These are phyloP conservation scores for Corymbia calophylla DNA, from an alignment of 441 rosid genomes.

Conservation along the genomic window DNA sequence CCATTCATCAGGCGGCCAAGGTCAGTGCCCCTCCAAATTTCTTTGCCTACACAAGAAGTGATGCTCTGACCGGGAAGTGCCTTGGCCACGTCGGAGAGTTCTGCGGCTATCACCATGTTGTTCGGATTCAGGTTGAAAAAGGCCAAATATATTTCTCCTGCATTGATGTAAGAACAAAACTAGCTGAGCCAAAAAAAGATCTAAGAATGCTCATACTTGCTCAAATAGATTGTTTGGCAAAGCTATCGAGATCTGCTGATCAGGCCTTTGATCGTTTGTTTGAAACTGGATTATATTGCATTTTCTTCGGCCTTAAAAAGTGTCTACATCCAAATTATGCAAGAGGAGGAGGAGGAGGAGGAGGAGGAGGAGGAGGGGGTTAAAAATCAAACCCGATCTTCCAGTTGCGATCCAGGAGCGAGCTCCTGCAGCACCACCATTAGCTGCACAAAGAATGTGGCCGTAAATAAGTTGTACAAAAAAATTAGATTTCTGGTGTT, in stretches of 20 bases:
- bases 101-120: slow-evolving; percentile 45
- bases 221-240: neutral
- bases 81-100: slow-evolving; percentile 46
- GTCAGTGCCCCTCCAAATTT: slow-evolving; percentile 59
- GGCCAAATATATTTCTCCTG: slow-evolving; percentile 73
- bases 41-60: slow-evolving; percentile 37
- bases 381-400: slow-evolving; percentile 38
- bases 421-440: slow-evolving; percentile 32
- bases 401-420: slow-evolving; percentile 92
- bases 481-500: neutral
- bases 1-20: slow-evolving; percentile 13
- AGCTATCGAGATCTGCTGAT: neutral
- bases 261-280: neutral
- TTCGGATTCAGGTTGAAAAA: slow-evolving; percentile 67
- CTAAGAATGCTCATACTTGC: neutral
- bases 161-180: neutral
- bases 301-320: neutral
- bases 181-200: neutral
- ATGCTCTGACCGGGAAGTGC: slow-evolving; percentile 24
- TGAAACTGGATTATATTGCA: neutral
- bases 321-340: neutral
- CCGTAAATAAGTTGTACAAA: neutral
- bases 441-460: slow-evolving; percentile 24
- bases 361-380: no score
- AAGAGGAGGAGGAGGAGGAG: neutral